These are phyloP conservation scores for Zoysia japonica DNA, from an alignment of 176 grass and related monocot genomes.

Conservation along the genomic window DNA sequence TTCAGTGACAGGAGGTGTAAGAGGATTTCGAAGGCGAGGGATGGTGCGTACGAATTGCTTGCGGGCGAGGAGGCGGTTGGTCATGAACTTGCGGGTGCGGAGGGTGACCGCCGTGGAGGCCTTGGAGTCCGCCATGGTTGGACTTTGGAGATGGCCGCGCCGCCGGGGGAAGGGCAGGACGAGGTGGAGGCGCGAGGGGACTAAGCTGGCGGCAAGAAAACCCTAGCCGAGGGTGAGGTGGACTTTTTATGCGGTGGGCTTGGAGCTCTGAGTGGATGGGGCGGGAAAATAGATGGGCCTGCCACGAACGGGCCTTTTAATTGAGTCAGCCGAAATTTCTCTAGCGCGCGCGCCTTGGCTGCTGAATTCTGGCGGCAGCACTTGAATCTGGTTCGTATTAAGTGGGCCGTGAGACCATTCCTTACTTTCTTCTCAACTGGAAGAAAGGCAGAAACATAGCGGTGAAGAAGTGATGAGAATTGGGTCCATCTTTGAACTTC, in stretches of 20 bases:
- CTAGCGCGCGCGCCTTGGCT: no score
- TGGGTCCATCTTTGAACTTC: no score
- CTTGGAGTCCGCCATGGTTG: slow-evolving; percentile 79
- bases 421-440: neutral
- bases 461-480: no score
- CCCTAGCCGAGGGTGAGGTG: slow-evolving; percentile 10
- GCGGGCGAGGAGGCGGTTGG: slow-evolving; percentile 92
- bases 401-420: neutral
- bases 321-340: neutral
- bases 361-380: neutral
- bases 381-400: neutral
- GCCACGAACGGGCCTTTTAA: neutral
- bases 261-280: neutral
- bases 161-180: neutral
- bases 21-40: neutral
- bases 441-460: no score
- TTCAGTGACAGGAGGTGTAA: neutral
- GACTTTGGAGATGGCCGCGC: slow-evolving; percentile 6
- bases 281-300: neutral
- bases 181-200: neutral
- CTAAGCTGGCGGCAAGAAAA: slow-evolving; percentile 45
- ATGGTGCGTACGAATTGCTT: slow-evolving; percentile 80
- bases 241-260: neutral
- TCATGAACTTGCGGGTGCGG: slow-evolving; percentile 97
- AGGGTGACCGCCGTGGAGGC: slow-evolving; percentile 63